phyloP scores from a whole-genome alignment of 352 stramenopile species.

The Phytophthora crassamura region DNA sequence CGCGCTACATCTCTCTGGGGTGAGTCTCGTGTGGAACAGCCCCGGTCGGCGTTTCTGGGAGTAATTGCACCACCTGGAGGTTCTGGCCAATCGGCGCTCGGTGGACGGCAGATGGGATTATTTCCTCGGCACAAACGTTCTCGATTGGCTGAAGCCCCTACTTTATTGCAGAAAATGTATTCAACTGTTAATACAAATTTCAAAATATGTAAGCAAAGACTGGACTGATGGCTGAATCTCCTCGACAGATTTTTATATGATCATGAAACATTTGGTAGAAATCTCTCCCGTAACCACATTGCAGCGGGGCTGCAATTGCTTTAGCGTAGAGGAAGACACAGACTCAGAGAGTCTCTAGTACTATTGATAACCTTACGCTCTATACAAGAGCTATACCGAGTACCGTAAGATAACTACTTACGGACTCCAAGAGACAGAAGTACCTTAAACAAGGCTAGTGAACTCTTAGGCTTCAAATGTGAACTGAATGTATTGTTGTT shows the following conservation, averaged over 20 bases:
- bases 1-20: conserved; percentile 17
- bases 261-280: neutral
- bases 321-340: too few species aligned
- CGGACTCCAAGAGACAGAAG: too few species aligned
- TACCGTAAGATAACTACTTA: too few species aligned
- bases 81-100: conserved; percentile 16
- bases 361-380: too few species aligned
- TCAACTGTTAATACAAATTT: conserved; percentile 12
- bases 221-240: neutral
- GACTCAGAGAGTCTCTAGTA: too few species aligned
- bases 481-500: too few species aligned
- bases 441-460: too few species aligned
- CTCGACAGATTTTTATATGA: neutral
- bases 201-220: neutral
- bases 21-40: conserved; percentile 29
- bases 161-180: conserved; percentile 11
- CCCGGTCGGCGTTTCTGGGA: conserved; percentile 4
- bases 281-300: conserved; percentile 2
- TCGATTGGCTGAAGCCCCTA: conserved; percentile 19
- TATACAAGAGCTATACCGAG: too few species aligned
- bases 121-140: conserved; percentile 22
- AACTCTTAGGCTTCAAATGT: too few species aligned
- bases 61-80: conserved; percentile 2
- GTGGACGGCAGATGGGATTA: conserved; percentile 15
- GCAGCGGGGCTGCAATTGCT: too few species aligned